Base-by-base conservation (phyloP, 2,329 filamentous ascomycete genomes). In the Botrytis medusae region DNA sequence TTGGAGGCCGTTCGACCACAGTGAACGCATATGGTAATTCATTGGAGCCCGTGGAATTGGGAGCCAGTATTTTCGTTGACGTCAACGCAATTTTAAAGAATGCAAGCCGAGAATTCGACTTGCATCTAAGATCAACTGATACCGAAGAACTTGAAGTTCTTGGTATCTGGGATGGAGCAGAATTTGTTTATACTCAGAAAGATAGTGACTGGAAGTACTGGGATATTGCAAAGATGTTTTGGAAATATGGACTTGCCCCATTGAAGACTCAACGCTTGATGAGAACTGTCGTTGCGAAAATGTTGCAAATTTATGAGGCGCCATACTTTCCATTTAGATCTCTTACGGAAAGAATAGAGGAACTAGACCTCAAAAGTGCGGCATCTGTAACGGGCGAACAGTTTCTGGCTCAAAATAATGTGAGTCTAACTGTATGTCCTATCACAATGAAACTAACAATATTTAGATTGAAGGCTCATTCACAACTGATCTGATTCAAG, bases 11-110 rank as follows among this genome's bases (percentile, higher is more conserved):
- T 40, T 92, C 92, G 12, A 93, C 95, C 44, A 98, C 95, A 0
- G 92, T 97, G 29, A 85, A 94, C 79, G 91, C 90, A 2, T 95
- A 92, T 80, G 87, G 89, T 76, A 87, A 95, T 77, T 85, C 90
- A 2, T 76, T 84, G 0, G 84, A 90, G 57, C 92, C 92, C 1
- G 88, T 97, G 51, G 96, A 99, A 82, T 86, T 98, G 1, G 96
- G 96, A 25, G 96, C 93, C 18, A 95, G 92, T 75, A 97, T 98
- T 78, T 99, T 98, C 80, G 93, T 98, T 62, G 82, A 91, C 67
- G 88, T 92, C 61, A 99, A 98, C 80, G 85, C 90, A 57, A 97
- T 97, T 78, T 87, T 99, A 57, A 89, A 91, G 78, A 90, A 92
- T 72, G 92, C 94, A 0, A 90, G 89, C 12, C 83, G 87, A 46